Percentiles rank a stretch among this genome's conserved stretches.
Conservation (phyloP, 2,329 filamentous ascomycete species). For the Cytospora chrysosperma region DNA sequence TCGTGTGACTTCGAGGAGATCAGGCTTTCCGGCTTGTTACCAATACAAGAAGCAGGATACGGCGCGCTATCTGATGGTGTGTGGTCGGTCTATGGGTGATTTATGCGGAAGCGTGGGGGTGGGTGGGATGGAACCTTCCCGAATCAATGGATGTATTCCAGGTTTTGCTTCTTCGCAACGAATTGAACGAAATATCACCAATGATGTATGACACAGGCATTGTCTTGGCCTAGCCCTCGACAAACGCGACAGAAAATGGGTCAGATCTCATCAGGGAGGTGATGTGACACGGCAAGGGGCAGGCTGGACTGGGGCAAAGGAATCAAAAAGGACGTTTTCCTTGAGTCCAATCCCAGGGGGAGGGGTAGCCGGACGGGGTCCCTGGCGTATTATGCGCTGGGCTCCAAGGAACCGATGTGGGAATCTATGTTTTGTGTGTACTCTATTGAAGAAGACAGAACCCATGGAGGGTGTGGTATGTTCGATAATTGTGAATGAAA, state of each 20-base stretch:
- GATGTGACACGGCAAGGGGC: not conserved
- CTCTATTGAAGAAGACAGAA: not conserved
- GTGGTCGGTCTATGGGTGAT: not conserved
- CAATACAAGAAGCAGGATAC: not conserved
- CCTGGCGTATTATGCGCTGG: not conserved
- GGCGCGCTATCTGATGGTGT: not conserved
- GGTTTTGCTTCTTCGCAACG: not conserved
- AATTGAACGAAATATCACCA: not conserved
- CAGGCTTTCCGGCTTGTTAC: not conserved
- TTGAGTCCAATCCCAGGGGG: not conserved
- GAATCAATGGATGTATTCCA: not conserved
- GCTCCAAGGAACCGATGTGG: not conserved
- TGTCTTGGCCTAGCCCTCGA: not conserved
- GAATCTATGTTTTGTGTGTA: not conserved
- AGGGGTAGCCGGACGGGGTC: not conserved
- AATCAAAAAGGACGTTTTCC: not conserved
- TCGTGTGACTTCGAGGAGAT: not conserved
- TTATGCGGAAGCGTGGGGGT: slow-evolving; percentile 1
- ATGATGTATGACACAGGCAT: not conserved
- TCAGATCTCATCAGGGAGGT: not conserved
- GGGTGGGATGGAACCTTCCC: not conserved
- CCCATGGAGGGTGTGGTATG: not conserved
- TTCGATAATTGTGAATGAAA: not conserved
- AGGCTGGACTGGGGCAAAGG: not conserved
- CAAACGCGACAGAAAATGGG: not conserved